Evolutionary conservation across 305 asterid genomes (phyloP), one percentile per base, ranked within the genome.

Genomic region (Fraxinus velutina): DNA sequence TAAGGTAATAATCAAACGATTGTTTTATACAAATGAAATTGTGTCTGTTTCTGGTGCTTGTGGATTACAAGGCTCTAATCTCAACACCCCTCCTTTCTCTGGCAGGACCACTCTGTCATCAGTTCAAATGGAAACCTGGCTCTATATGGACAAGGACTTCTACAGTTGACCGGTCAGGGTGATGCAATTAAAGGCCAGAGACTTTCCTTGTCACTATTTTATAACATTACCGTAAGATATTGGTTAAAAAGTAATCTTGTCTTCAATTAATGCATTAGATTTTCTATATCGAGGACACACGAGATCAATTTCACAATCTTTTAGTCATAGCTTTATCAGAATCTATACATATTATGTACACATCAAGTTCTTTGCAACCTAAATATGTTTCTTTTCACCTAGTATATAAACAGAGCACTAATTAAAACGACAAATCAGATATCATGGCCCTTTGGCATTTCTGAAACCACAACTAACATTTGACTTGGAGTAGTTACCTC

Each of bases 161-260:
- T 95, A 29, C 83, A 86, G 83, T 87, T 95, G 87, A 92, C 94
- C 57, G 98, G 98, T 81, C 86, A 88, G 79, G 99, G 97, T 84
- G 98, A 95, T 91, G 92, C 98, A 77, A 92, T 95, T 87, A 94
- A 88, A 90, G 91, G 97, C 88, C 99, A 95, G 86, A 87, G 97
- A 80, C 94, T 95, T 83, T 92, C 97, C 10, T 86, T 95, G 89
- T 92, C 99, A 75, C 88, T 92, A 66, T 95, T 95, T 88, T 95
- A 95, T 84, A 95, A 95, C 87, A 86, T 95, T 75, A 93, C 97
- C 12, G 99, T 95, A 93, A 90, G 97, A 87, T 78, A 39, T 83
- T 79, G 76, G 81, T 80, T 73, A 47, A 39, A 76, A 79, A 80
- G 62, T 17, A 10, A 10, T 33, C 5, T 84, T 72, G 21, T 57